phyloP scores from a whole-genome alignment of 805 yeast genomes.

The Ascoidea asiatica region DNA sequence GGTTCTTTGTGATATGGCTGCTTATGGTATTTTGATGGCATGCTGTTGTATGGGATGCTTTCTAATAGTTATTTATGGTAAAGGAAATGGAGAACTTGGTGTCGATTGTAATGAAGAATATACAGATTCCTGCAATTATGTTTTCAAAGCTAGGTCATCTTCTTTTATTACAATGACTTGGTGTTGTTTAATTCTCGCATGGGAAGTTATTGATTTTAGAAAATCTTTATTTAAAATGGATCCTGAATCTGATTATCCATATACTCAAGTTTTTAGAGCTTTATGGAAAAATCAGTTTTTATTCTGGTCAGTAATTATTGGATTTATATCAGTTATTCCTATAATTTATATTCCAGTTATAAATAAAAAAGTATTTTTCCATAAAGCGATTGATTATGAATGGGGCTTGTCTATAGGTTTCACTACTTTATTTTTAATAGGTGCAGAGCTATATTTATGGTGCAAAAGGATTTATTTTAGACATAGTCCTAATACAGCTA shows the following conservation, averaged over 20 bases:
- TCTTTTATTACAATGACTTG: slow-evolving; percentile 77
- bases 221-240: slow-evolving; percentile 61
- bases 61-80: slow-evolving; percentile 51
- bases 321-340: slow-evolving; percentile 63
- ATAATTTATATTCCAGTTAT: slow-evolving; percentile 83
- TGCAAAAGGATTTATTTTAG: slow-evolving; percentile 43
- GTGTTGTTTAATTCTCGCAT: slow-evolving; percentile 70
- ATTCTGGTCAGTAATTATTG: slow-evolving; percentile 69
- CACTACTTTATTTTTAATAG: slow-evolving; percentile 39
- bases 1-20: slow-evolving; percentile 53
- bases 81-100: slow-evolving; percentile 56
- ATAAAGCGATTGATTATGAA: slow-evolving; percentile 57
- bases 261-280: slow-evolving; percentile 46
- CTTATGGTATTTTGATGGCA: slow-evolving; percentile 67
- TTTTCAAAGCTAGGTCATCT: slow-evolving; percentile 64
- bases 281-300: slow-evolving; percentile 64
- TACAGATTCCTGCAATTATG: slow-evolving; percentile 37
- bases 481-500: slow-evolving; percentile 21
- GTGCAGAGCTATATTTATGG: slow-evolving; percentile 57
- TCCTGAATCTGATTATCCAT: slow-evolving; percentile 48
- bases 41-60: slow-evolving; percentile 54
- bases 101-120: slow-evolving; percentile 40
- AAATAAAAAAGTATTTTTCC: slow-evolving; percentile 62
- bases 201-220: slow-evolving; percentile 70
- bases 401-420: slow-evolving; percentile 68